phyloP scores from a whole-genome alignment of 1,139 yeast species.

The Geotrichum cucujoidarum region DNA sequence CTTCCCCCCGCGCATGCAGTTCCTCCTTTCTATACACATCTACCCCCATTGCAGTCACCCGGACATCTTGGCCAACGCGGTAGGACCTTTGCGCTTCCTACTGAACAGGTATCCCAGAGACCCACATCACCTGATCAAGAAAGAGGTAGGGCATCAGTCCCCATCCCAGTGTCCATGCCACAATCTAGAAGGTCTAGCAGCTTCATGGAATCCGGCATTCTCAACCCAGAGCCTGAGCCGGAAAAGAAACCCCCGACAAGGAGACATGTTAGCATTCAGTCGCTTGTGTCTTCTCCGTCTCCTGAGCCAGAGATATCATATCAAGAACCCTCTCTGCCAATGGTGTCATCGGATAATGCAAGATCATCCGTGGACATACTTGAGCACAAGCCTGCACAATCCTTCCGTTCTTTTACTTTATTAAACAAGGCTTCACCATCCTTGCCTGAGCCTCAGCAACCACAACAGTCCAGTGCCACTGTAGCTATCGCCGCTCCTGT shows the following conservation, averaged over 20 bases:
- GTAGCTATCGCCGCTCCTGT: too few relatives aligned
- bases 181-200: neutral
- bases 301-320: constrained; percentile 1
- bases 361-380: too few relatives aligned
- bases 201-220: neutral
- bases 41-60: neutral
- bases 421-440: neutral
- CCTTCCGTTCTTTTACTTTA: neutral
- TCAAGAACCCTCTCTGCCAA: too few relatives aligned
- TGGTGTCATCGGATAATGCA: too few relatives aligned
- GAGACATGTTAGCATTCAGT: constrained; percentile 4
- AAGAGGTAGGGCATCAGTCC: neutral
- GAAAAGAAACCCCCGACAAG: neutral
- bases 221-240: neutral
- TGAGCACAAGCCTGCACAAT: too few relatives aligned
- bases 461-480: too few relatives aligned
- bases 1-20: neutral
- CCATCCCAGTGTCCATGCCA: neutral
- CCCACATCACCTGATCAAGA: neutral
- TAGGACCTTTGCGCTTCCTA: neutral
- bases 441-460: too few relatives aligned
- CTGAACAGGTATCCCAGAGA: neutral
- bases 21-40: neutral
- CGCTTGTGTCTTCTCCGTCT: constrained; percentile 4
- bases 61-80: neutral